These are phyloP conservation scores for Xylaria cubensis DNA, from an alignment of 495 filamentous ascomycete species.

Conservation along the genomic window DNA sequence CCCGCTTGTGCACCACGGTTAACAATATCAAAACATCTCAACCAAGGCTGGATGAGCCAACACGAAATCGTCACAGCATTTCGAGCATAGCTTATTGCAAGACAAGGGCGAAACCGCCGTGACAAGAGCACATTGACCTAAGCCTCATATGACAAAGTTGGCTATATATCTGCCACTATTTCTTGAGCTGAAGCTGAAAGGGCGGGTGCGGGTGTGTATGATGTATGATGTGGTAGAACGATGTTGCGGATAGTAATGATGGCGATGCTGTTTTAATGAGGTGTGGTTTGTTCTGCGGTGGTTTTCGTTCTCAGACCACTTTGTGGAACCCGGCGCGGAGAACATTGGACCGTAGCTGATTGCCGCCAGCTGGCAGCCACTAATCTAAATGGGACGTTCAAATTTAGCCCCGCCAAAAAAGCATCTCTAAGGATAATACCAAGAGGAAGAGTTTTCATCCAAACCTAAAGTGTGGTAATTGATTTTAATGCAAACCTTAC, in stretches of 20 bases:
- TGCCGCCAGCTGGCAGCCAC: neutral
- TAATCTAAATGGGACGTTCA: neutral
- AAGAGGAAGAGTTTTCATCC: neutral
- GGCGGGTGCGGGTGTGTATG: neutral
- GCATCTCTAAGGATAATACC: no score
- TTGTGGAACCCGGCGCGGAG: constrained; percentile 5
- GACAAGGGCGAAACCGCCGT: neutral
- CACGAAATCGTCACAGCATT: neutral
- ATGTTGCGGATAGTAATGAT: constrained; percentile 9
- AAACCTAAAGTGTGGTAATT: neutral
- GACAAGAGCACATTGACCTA: neutral
- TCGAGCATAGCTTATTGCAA: constrained; percentile 5
- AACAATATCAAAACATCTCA: constrained; percentile 6
- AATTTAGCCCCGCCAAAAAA: neutral
- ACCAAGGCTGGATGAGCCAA: constrained; percentile 11
- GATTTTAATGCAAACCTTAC: neutral
- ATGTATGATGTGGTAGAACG: neutral
- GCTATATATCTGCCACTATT: neutral
- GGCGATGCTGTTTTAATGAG: constrained; percentile 25
- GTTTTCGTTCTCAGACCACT: neutral
- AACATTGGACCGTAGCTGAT: neutral
- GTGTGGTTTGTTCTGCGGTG: constrained; percentile 19
- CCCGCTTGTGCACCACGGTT: constrained; percentile 10
- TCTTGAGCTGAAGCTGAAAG: neutral
- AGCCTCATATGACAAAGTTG: neutral